These are phyloP conservation scores for Cicer yamashitae DNA, from an alignment of 306 rosid genomes.

Conservation along the genomic window DNA sequence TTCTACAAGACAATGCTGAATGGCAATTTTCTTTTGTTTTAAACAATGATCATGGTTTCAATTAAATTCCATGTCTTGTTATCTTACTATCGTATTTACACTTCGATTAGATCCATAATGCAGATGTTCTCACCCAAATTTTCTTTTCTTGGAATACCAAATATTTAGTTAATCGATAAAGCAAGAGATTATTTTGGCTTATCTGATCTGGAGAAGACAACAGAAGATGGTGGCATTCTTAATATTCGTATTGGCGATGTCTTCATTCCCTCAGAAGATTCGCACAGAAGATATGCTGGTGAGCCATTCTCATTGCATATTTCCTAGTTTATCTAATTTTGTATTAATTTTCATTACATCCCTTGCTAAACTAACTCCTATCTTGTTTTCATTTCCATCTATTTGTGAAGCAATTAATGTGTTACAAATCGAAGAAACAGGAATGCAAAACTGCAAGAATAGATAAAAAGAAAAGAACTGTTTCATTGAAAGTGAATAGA, in stretches of 20 bases:
- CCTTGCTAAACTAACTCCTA: background rate
- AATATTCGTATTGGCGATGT: constrained; percentile 83
- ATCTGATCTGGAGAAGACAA: constrained; percentile 76
- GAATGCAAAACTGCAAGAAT: background rate
- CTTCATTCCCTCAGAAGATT: constrained; percentile 63
- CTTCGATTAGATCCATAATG: constrained; percentile 27
- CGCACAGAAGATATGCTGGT: constrained; percentile 81
- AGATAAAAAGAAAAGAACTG: background rate
- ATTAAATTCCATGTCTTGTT: constrained; percentile 32
- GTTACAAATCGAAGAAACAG: background rate
- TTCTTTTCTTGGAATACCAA: constrained; percentile 38
- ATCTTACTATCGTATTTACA: constrained; percentile 20
- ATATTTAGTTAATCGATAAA: constrained; percentile 77
- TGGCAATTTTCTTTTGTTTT: constrained; percentile 14
- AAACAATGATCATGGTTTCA: background rate
- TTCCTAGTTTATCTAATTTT: constrained; percentile 32
- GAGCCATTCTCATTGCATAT: constrained; percentile 48
- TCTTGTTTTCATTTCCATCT: constrained; percentile 2
- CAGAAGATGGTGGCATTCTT: constrained; percentile 78
- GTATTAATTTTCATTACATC: constrained; percentile 24
- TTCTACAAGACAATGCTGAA: background rate
- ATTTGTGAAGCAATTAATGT: background rate
- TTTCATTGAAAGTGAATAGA: background rate
- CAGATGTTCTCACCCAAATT: constrained; percentile 15
- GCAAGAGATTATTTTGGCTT: constrained; percentile 83